These are phyloP conservation scores for Citrus inodora DNA, from an alignment of 345 rosid species.

Conservation along the genomic window DNA sequence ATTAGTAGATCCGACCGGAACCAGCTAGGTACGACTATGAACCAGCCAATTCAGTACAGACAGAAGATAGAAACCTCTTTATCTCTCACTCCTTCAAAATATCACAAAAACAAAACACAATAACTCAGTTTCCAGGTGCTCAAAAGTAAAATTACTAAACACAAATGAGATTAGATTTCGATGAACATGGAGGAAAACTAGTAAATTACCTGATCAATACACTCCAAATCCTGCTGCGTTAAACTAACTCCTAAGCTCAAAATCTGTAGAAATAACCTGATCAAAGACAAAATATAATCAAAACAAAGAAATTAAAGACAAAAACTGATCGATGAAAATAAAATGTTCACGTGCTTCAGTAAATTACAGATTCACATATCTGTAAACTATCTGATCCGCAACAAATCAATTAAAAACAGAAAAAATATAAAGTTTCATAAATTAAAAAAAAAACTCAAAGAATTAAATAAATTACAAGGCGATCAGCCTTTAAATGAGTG, in stretches of 20 bases:
- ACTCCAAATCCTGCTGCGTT: conserved; percentile 13
- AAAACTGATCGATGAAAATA: not conserved
- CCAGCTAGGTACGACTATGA: conserved; percentile 3
- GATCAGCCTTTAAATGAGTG: not conserved
- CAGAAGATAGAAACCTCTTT: conserved; percentile 1
- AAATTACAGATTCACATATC: not conserved
- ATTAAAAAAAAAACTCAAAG: not conserved
- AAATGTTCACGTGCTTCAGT: not conserved
- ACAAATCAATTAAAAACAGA: not conserved
- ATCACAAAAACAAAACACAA: conserved; percentile 9
- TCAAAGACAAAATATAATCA: conserved; percentile 12
- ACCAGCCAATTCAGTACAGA: conserved; percentile 6
- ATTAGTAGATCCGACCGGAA: conserved; percentile 1
- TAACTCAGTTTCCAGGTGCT: conserved; percentile 6
- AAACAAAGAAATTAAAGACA: not conserved
- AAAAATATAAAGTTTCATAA: not conserved
- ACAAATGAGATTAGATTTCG: conserved; percentile 16
- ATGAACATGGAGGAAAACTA: conserved; percentile 6
- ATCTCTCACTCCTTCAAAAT: conserved; percentile 11
- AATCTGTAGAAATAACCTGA: conserved; percentile 23
- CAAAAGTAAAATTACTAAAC: not conserved
- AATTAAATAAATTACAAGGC: not conserved
- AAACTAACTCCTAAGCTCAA: conserved; percentile 11
- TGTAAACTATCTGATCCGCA: not conserved
- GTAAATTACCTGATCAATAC: conserved; percentile 43